These are phyloP conservation scores for Tetradesmus obliquus DNA, from an alignment of 139 green algal genomes.

Conservation along the genomic window DNA sequence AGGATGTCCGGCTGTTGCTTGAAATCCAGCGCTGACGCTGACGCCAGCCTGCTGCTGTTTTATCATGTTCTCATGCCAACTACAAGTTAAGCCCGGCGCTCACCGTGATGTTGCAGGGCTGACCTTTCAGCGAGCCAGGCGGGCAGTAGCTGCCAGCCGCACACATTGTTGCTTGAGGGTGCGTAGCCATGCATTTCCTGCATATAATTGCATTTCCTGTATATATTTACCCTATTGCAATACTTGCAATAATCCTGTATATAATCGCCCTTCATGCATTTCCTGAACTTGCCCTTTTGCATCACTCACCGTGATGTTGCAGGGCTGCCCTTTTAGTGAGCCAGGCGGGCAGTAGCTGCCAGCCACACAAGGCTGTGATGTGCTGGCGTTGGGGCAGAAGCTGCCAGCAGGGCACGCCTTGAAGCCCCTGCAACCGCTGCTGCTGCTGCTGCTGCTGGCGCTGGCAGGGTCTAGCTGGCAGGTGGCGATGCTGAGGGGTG, in stretches of 20 bases:
- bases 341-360: conserved; percentile 16
- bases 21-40: too few species aligned
- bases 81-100: too few species aligned
- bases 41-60: too few species aligned
- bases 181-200: too few species aligned
- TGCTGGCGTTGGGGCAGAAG: not conserved
- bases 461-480: not conserved
- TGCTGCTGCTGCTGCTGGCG: not conserved
- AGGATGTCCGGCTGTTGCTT: too few species aligned
- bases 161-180: not conserved
- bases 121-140: not conserved
- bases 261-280: too few species aligned
- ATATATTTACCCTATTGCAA: too few species aligned
- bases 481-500: not conserved
- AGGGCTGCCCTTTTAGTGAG: not conserved
- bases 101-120: conserved; percentile 33
- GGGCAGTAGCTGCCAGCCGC: conserved; percentile 1
- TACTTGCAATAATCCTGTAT: too few species aligned
- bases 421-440: not conserved
- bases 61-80: too few species aligned
- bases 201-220: too few species aligned
- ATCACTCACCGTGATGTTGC: conserved; percentile 31
- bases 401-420: conserved; percentile 11
- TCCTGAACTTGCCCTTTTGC: too few species aligned
- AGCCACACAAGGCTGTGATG: conserved; percentile 6